Percentiles rank a stretch among this genome's conserved stretches.
These are phyloP conservation scores for Backusella macrospora DNA, from an alignment of 192 early-diverging fungal genomes.

Conservation along the genomic window DNA sequence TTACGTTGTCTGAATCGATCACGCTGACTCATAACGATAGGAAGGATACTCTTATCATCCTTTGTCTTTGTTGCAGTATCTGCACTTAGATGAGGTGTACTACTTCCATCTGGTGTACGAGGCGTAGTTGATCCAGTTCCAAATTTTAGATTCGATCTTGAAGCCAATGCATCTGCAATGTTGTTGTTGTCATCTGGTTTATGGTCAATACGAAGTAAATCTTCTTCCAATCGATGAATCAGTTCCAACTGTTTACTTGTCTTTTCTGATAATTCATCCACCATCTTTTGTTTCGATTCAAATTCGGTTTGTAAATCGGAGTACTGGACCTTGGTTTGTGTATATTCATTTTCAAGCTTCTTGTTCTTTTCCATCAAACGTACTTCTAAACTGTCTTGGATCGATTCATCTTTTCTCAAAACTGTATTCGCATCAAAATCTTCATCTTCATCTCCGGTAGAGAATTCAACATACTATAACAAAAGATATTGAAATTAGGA, in stretches of 20 bases:
- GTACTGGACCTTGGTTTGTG: constrained; percentile 55
- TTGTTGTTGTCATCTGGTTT: constrained; percentile 6
- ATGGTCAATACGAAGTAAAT: constrained; percentile 53
- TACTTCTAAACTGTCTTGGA: constrained; percentile 71
- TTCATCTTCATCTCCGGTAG: constrained; percentile 50
- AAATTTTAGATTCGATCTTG: not conserved
- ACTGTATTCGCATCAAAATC: constrained; percentile 47
- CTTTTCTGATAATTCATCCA: constrained; percentile 44
- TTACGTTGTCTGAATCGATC: constrained; percentile 89
- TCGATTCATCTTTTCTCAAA: constrained; percentile 41
- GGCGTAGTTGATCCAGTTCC: not conserved
- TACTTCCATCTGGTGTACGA: constrained; percentile 16
- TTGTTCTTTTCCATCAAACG: constrained; percentile 86
- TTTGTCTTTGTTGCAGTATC: constrained; percentile 2
- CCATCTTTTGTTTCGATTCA: constrained; percentile 24
- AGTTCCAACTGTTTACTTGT: constrained; percentile 48
- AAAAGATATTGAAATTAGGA: too few relatives aligned
- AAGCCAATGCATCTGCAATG: constrained; percentile 13
- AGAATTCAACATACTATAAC: constrained; percentile 71
- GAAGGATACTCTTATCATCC: constrained; percentile 63
- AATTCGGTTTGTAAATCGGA: constrained; percentile 37
- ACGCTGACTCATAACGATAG: constrained; percentile 86
- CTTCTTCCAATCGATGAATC: constrained; percentile 55
- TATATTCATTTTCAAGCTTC: constrained; percentile 71
- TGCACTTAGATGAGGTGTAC: not conserved